A percentile compares a stretch with the other conserved stretches of the same genome.
Conservation (phyloP, 352 stramenopile species). For the Phytopythium kandeliae region DNA sequence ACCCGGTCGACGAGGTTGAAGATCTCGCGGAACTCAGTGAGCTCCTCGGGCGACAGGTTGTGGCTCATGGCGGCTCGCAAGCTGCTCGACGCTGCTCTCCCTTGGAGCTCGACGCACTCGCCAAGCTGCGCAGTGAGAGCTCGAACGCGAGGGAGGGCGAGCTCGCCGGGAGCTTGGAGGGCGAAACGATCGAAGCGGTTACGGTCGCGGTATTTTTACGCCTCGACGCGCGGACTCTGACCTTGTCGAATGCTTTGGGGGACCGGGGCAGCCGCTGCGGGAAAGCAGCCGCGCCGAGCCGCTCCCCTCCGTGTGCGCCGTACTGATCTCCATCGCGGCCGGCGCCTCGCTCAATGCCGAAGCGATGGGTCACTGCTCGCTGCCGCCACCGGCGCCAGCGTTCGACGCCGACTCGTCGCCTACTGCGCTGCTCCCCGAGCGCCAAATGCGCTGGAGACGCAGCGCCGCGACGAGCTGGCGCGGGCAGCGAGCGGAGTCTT, state of each 20-base stretch:
- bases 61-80: slow-evolving; percentile 59
- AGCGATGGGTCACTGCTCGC: neutral
- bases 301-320: too few relatives aligned
- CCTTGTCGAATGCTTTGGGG: neutral
- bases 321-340: neutral
- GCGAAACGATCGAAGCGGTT: too few relatives aligned
- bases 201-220: too few relatives aligned
- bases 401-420: neutral
- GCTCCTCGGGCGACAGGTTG: slow-evolving; percentile 69
- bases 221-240: neutral
- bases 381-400: neutral
- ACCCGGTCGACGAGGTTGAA: slow-evolving; percentile 93
- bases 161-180: too few relatives aligned
- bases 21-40: slow-evolving; percentile 92
- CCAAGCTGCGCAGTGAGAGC: too few relatives aligned
- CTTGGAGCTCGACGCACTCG: too few relatives aligned
- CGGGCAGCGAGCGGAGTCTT: neutral
- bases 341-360: too few relatives aligned
- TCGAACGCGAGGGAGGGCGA: too few relatives aligned
- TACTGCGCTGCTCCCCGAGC: neutral
- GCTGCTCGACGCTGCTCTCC: too few relatives aligned
- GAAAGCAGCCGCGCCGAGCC: too few relatives aligned
- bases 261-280: neutral
- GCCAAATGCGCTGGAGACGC: slow-evolving; percentile 3
- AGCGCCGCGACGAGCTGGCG: slow-evolving; percentile 3